phyloP scores from a whole-genome alignment of 139 green algal species.

The Eudorina sp. region DNA sequence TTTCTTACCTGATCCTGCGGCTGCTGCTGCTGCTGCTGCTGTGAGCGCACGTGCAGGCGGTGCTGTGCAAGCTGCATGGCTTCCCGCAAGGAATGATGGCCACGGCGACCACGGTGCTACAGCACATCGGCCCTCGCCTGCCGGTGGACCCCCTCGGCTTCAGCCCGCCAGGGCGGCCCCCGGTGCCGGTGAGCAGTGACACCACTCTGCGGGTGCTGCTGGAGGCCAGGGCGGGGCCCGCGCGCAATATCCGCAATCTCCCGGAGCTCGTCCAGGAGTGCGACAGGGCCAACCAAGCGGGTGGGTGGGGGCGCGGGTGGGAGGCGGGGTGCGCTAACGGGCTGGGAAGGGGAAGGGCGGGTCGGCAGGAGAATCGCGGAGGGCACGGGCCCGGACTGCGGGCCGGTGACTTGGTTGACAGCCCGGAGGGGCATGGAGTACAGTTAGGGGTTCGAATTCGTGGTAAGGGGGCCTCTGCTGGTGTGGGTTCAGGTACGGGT shows the following conservation, averaged over 20 bases:
- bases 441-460: too few species aligned
- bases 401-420: too few species aligned
- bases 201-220: slow-evolving; percentile 32
- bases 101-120: neutral
- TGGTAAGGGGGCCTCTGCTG: too few species aligned
- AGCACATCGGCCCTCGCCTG: neutral
- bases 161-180: neutral
- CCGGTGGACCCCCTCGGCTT: slow-evolving; percentile 14
- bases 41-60: neutral
- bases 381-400: too few species aligned
- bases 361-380: too few species aligned
- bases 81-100: neutral
- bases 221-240: neutral
- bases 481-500: too few species aligned
- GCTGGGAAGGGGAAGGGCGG: too few species aligned
- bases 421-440: too few species aligned
- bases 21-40: neutral
- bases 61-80: slow-evolving; percentile 37
- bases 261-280: neutral
- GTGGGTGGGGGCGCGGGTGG: neutral
- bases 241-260: slow-evolving; percentile 20
- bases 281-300: neutral
- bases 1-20: neutral
- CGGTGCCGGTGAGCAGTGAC: neutral
- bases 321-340: too few species aligned